Base-by-base conservation (phyloP, 2,329 filamentous ascomycete species). In the Fusarium sp. region DNA sequence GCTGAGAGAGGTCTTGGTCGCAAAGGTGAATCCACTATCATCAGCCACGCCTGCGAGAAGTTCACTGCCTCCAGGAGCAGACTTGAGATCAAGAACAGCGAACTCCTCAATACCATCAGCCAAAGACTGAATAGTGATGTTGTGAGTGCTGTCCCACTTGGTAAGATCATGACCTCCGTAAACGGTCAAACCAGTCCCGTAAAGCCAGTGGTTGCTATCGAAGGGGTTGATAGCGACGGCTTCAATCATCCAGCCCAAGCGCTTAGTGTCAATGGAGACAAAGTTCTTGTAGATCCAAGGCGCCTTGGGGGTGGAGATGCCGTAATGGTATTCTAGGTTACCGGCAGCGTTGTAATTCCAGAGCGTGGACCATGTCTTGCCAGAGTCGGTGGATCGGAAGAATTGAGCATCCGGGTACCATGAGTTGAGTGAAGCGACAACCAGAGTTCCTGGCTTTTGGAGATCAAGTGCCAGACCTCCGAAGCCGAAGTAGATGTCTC, bases 211-310 rank as follows among this genome's bases (percentile, higher is more conserved):
- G 71, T 88, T 81, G 58, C 85, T 87, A 69, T 90, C 86, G 26
- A 83, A 81, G 0, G 87, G 87, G 70, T 89, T 81, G 50, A 90
- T 89, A 22, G 85, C 85, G 9, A 89, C 75, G 1, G 83, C 78
- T 70, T 89, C 87, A 10, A 89, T 86, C 87, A 89, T 89, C 87
- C 87, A 89, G 2, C 87, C 87, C 5, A 89, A 75, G 31, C 80
- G 80, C 76, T 87, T 86, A 15, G 78, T 81, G 57, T 86, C 84
- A 8, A 75, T 73, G 5, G 83, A 80, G 17, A 85, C 75, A 56
- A 85, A 85, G n/a, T 82, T 79, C 22, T 83, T 80, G 69, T 84
- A 79, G 54, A 88, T 81, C 86, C 86, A 88, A 0, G 86, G 86
- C 0, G 86, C 86, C 33, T 83, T 83, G 1, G 81, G 74, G 2